phyloP scores from a whole-genome alignment of 345 rosid genomes.

The Camelina laxa region DNA sequence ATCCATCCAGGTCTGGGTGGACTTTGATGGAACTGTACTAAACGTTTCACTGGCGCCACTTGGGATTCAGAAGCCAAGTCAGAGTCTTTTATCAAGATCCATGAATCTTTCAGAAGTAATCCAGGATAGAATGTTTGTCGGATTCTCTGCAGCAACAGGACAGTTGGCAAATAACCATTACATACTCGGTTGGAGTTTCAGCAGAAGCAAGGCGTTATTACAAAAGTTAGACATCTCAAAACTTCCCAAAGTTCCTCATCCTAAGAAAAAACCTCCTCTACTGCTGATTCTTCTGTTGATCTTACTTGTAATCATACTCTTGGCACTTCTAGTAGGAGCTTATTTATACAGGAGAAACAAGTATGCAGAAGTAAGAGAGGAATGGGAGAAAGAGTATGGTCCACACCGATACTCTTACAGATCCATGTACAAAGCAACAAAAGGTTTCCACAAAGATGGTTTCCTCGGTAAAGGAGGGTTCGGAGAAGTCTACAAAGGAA shows the following conservation, averaged over 20 bases:
- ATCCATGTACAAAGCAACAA: slow-evolving; percentile 58
- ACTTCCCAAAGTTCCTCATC: slow-evolving; percentile 59
- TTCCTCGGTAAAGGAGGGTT: slow-evolving; percentile 63
- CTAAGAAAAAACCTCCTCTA: not conserved
- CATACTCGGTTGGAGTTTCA: slow-evolving; percentile 78
- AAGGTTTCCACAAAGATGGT: slow-evolving; percentile 58
- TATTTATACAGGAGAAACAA: slow-evolving; percentile 49
- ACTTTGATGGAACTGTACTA: slow-evolving; percentile 53
- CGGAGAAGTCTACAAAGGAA: slow-evolving; percentile 69
- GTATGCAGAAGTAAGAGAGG: slow-evolving; percentile 61
- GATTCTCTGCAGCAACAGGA: slow-evolving; percentile 71
- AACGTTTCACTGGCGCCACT: slow-evolving; percentile 56
- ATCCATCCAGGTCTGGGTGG: slow-evolving; percentile 65
- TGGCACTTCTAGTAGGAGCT: slow-evolving; percentile 28
- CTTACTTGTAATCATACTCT: slow-evolving; percentile 28
- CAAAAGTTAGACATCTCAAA: slow-evolving; percentile 50
- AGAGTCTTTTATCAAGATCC: slow-evolving; percentile 52
- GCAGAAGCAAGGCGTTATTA: slow-evolving; percentile 47
- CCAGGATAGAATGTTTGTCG: slow-evolving; percentile 54
- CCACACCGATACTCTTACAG: slow-evolving; percentile 64
- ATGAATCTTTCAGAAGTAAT: slow-evolving; percentile 52
- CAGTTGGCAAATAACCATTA: slow-evolving; percentile 48
- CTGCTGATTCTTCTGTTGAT: slow-evolving; percentile 33
- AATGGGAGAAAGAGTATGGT: slow-evolving; percentile 66
- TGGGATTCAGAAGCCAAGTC: slow-evolving; percentile 43